Conservation (phyloP, 495 filamentous ascomycete genomes). For the Apiosordaria backusii region DNA sequence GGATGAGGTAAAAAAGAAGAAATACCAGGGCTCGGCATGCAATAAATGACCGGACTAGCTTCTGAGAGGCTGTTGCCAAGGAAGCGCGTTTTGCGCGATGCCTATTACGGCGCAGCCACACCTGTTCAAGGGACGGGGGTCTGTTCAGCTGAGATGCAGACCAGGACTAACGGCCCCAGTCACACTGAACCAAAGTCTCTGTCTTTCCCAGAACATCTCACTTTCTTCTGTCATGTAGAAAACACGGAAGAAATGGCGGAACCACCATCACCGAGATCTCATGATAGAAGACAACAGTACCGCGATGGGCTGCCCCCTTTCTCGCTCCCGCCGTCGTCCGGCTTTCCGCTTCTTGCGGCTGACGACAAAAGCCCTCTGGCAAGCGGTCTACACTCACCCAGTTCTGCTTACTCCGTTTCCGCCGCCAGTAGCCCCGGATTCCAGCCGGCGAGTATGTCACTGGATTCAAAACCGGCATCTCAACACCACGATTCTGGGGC, state of each 20-base stretch:
- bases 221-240: background rate
- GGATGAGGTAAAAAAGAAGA: constrained; percentile 4
- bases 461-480: background rate
- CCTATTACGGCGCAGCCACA: background rate
- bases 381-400: background rate
- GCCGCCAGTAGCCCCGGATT: background rate
- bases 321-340: background rate
- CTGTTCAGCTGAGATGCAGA: constrained; percentile 3
- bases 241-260: background rate
- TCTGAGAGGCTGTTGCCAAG: constrained; percentile 1
- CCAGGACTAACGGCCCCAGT: background rate
- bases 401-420: background rate
- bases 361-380: background rate
- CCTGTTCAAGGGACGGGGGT: background rate
- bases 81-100: background rate
- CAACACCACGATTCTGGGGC: background rate
- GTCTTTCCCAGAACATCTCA: constrained; percentile 2
- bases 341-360: background rate
- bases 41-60: constrained; percentile 1
- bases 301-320: background rate
- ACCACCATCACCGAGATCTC: background rate
- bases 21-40: constrained; percentile 1
- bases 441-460: background rate
- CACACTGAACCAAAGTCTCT: background rate
- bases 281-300: background rate